phyloP scores from a whole-genome alignment of 768 basidiomycete genomes.

The Pisolithus tinctorius region DNA sequence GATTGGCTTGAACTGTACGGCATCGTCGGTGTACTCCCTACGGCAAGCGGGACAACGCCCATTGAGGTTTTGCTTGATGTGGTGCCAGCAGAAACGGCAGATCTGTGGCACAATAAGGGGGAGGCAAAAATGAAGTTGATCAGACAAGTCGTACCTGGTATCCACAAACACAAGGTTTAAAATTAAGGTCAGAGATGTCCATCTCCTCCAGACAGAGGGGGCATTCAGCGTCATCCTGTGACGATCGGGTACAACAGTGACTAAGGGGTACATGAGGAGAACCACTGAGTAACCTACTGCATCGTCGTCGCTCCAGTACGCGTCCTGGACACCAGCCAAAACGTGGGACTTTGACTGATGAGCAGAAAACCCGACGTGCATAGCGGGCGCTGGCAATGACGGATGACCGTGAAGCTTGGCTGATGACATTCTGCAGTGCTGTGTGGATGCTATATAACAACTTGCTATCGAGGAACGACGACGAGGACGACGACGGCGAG shows the following conservation, averaged over 20 bases:
- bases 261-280: slow-evolving; percentile 7
- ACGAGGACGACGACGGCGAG: background rate
- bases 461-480: slow-evolving; percentile 12
- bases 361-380: slow-evolving; percentile 63
- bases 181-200: slow-evolving; percentile 98
- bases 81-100: slow-evolving; percentile 98
- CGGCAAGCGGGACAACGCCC: slow-evolving; percentile 96
- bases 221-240: slow-evolving; percentile 94
- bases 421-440: slow-evolving; percentile 36
- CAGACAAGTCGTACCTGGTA: slow-evolving; percentile 64
- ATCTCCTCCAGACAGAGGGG: slow-evolving; percentile 98
- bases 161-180: slow-evolving; percentile 98
- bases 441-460: background rate
- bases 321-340: slow-evolving; percentile 87
- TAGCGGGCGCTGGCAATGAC: slow-evolving; percentile 65
- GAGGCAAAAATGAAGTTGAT: slow-evolving; percentile 12
- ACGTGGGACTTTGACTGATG: slow-evolving; percentile 82
- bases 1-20: slow-evolving; percentile 92
- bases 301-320: slow-evolving; percentile 95
- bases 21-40: slow-evolving; percentile 85
- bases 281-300: slow-evolving; percentile 40
- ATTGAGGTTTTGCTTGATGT: slow-evolving; percentile 94
- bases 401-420: slow-evolving; percentile 54
- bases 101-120: slow-evolving; percentile 49
- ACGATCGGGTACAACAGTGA: slow-evolving; percentile 13